Evolutionary conservation across 495 filamentous ascomycete species (phyloP).

Genomic region (Monascus purpureus): DNA sequence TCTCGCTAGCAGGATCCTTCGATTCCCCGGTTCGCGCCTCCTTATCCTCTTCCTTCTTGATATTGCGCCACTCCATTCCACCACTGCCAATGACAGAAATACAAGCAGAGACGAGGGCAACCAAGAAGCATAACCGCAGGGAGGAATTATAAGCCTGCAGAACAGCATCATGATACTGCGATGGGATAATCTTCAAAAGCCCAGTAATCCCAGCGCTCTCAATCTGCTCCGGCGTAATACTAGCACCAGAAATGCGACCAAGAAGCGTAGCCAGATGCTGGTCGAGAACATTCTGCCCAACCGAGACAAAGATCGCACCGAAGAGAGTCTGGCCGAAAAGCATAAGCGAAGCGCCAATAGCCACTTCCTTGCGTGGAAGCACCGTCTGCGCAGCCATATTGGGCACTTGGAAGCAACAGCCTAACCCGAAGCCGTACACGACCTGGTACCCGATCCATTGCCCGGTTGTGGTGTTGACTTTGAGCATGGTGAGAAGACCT

Average conservation of each 20-base stretch:
- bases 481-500: slow-evolving; percentile 19
- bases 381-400: slow-evolving; percentile 25
- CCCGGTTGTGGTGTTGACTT: slow-evolving; percentile 7
- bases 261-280: slow-evolving; percentile 8
- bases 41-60: slow-evolving; percentile 18
- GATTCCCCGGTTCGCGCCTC: no score
- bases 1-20: no score
- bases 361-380: slow-evolving; percentile 17
- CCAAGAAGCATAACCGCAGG: slow-evolving; percentile 15
- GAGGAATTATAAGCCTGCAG: slow-evolving; percentile 17
- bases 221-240: slow-evolving; percentile 7
- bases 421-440: slow-evolving; percentile 23
- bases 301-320: slow-evolving; percentile 23
- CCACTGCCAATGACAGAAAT: slow-evolving; percentile 16
- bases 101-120: slow-evolving; percentile 15
- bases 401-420: slow-evolving; percentile 19
- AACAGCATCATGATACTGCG: slow-evolving; percentile 7
- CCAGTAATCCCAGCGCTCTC: slow-evolving; percentile 17
- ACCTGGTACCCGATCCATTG: slow-evolving; percentile 23
- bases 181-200: slow-evolving; percentile 10
- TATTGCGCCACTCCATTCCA: slow-evolving; percentile 25
- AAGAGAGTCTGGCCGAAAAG: slow-evolving; percentile 27
- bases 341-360: slow-evolving; percentile 24
- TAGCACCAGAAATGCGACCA: slow-evolving; percentile 8
- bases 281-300: slow-evolving; percentile 19